Conservation (phyloP, 495 filamentous ascomycete species). For the Aspergillus baeticus region DNA sequence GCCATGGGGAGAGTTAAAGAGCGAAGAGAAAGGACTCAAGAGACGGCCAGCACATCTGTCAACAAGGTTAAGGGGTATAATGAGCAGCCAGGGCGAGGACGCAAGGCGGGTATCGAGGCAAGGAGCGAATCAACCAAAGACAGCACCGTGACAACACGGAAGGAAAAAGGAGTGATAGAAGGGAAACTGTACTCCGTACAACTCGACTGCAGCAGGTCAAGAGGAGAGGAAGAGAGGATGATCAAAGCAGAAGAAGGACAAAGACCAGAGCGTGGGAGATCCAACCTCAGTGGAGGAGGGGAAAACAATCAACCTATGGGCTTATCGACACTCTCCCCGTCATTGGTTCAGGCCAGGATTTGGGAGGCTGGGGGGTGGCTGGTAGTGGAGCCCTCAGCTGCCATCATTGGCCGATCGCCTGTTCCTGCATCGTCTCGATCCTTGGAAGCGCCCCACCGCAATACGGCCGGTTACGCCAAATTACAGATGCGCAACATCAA, state of each 20-base stretch:
- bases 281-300: constrained; percentile 5
- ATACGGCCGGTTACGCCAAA: constrained; percentile 6
- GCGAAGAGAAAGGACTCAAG: background rate
- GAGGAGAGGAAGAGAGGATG: constrained; percentile 8
- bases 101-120: constrained; percentile 1
- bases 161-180: background rate
- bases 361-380: constrained; percentile 17
- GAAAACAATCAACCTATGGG: background rate
- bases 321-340: background rate
- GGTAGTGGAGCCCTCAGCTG: background rate
- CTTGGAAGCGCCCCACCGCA: background rate
- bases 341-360: constrained; percentile 10
- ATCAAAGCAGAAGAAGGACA: constrained; percentile 6
- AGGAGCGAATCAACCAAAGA: constrained; percentile 7
- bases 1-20: constrained; percentile 23
- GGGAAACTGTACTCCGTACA: constrained; percentile 16
- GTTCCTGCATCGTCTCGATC: constrained; percentile 12
- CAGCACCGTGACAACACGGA: background rate
- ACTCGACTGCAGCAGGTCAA: constrained; percentile 4
- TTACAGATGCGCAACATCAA: constrained; percentile 4
- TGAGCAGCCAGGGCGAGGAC: background rate
- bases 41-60: constrained; percentile 5
- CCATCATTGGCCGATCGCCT: constrained; percentile 7
- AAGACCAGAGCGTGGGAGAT: background rate
- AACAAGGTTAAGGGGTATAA: background rate